Percentiles rank a stretch among this genome's conserved stretches.
phyloP scores from a whole-genome alignment of 1,284 basidiomycete species.

The Wallemia hederae region DNA sequence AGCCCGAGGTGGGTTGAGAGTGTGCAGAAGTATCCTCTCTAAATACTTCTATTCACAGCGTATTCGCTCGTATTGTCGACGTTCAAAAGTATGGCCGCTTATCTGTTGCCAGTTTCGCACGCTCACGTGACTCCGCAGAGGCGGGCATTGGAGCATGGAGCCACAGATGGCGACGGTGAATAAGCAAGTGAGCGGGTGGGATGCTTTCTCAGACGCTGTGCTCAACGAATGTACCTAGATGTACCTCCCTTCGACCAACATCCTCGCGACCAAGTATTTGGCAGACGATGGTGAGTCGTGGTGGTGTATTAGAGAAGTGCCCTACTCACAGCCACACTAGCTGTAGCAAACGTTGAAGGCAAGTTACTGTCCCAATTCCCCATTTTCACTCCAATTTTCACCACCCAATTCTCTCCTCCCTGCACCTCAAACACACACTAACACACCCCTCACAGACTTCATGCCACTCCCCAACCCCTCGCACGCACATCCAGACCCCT shows the following conservation, averaged over 20 bases:
- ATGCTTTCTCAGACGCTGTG: background rate
- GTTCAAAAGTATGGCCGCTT: slow-evolving; percentile 27
- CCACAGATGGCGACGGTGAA: slow-evolving; percentile 6
- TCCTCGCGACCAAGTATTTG: slow-evolving; percentile 11
- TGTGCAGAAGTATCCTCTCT: no score
- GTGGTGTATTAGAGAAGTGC: background rate
- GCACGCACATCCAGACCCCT: slow-evolving; percentile 22
- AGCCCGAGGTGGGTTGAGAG: background rate
- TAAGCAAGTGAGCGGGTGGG: slow-evolving; percentile 6
- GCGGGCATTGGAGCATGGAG: slow-evolving; percentile 62
- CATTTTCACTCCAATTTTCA: slow-evolving; percentile 13
- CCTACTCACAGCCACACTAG: slow-evolving; percentile 2
- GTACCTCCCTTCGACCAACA: slow-evolving; percentile 8
- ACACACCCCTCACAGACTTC: slow-evolving; percentile 27
- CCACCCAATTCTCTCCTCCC: background rate
- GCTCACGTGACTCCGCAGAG: slow-evolving; percentile 19
- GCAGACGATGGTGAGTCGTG: slow-evolving; percentile 4
- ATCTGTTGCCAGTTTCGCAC: background rate
- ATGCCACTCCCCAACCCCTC: slow-evolving; percentile 30
- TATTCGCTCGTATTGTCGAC: slow-evolving; percentile 64
- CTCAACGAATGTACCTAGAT: slow-evolving; percentile 3
- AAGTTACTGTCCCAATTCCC: slow-evolving; percentile 4
- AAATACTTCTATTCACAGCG: no score
- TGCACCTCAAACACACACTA: background rate
- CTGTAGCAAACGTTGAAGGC: slow-evolving; percentile 3